Evolutionary conservation across 176 grass and related monocot genomes (phyloP).

Genomic region (Cymbopogon citratus): DNA sequence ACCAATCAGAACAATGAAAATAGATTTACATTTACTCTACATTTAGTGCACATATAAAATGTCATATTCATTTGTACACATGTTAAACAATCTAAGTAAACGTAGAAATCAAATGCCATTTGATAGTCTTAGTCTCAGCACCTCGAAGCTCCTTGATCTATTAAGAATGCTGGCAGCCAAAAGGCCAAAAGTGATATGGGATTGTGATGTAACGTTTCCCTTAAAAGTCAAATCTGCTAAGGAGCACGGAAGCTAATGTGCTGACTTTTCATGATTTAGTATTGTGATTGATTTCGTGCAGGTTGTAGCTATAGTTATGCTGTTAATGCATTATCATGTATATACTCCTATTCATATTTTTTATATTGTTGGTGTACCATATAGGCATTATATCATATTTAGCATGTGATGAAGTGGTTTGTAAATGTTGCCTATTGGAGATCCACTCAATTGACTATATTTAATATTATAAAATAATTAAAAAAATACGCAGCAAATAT

Average conservation of each 20-base stretch:
- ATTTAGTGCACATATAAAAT: not conserved
- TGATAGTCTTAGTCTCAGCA: not conserved
- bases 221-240: not conserved
- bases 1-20: not conserved
- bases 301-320: not conserved
- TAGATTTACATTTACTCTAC: not conserved
- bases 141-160: constrained; percentile 4
- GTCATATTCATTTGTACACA: not conserved
- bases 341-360: not conserved
- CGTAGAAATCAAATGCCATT: not conserved
- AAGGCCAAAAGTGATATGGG: not conserved
- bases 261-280: not conserved
- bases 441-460: not conserved
- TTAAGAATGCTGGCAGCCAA: too few relatives aligned
- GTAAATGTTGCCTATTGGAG: not conserved
- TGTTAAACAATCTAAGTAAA: not conserved
- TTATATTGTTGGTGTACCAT: not conserved
- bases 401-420: not conserved
- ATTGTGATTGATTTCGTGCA: not conserved
- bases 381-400: not conserved
- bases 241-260: not conserved
- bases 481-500: not conserved
- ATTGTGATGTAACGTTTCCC: not conserved
- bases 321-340: not conserved
- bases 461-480: not conserved